A percentile compares a stretch with the other conserved stretches of the same genome.
phyloP scores from a whole-genome alignment of 352 stramenopile genomes.

The Phytophthora kernoviae region DNA sequence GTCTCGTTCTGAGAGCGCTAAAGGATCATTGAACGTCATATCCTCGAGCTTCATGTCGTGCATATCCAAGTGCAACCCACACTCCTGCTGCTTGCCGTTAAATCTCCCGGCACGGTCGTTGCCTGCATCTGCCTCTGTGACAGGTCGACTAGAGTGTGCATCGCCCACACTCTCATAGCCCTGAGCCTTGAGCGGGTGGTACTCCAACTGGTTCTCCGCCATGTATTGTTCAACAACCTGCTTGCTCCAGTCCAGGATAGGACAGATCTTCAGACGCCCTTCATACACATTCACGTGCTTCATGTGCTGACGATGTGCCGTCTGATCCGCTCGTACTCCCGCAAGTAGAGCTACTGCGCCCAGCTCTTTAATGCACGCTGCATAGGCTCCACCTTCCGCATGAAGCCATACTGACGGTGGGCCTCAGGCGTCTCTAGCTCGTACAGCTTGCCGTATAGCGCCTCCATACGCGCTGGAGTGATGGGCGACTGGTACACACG shows the following conservation, averaged over 20 bases:
- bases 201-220: constrained; percentile 62
- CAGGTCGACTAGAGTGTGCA: constrained; percentile 82
- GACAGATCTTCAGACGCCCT: constrained; percentile 84
- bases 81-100: constrained; percentile 82
- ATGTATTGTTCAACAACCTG: constrained; percentile 81
- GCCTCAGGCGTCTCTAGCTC: constrained; percentile 71
- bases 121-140: constrained; percentile 59
- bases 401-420: constrained; percentile 79
- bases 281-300: constrained; percentile 86
- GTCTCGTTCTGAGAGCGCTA: constrained; percentile 51
- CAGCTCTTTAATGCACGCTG: constrained; percentile 71
- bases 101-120: constrained; percentile 84
- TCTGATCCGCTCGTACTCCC: constrained; percentile 83
- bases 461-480: constrained; percentile 82
- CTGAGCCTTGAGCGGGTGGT: constrained; percentile 84
- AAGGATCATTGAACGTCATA: constrained; percentile 49
- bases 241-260: constrained; percentile 85
- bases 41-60: constrained; percentile 63
- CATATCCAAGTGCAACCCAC: constrained; percentile 82
- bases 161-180: constrained; percentile 87
- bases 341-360: constrained; percentile 69
- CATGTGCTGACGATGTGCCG: constrained; percentile 61
- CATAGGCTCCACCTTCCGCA: constrained; percentile 90
- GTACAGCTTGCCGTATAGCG: constrained; percentile 86
- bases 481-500: constrained; percentile 79